Conservation (phyloP, 768 basidiomycete species). For the Auricularia cornea region DNA sequence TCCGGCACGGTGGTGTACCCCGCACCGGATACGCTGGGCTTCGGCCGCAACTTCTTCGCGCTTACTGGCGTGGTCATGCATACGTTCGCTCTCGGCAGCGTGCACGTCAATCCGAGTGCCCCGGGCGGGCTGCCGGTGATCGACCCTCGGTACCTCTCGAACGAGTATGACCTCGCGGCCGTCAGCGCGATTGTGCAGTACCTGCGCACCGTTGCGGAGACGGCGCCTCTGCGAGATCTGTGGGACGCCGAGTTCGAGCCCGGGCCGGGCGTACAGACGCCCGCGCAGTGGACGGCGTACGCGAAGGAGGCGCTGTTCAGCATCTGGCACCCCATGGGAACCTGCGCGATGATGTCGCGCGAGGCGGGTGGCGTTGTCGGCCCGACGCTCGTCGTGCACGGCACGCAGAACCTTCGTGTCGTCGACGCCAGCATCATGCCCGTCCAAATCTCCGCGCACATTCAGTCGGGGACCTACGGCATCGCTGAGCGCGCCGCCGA, state of each 20-base stretch:
- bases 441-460: conserved; percentile 36
- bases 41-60: too few relatives aligned
- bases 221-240: conserved; percentile 39
- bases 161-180: conserved; percentile 30
- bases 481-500: conserved; percentile 41
- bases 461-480: conserved; percentile 26
- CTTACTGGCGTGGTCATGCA: neutral
- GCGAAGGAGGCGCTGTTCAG: conserved; percentile 6
- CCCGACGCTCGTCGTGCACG: conserved; percentile 31
- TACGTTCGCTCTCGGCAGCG: neutral
- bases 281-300: conserved; percentile 50
- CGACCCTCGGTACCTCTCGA: conserved; percentile 34
- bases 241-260: conserved; percentile 41
- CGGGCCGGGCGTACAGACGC: conserved; percentile 40
- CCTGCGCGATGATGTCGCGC: conserved; percentile 50
- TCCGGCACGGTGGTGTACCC: neutral
- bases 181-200: conserved; percentile 55
- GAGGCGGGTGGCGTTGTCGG: conserved; percentile 49
- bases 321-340: conserved; percentile 47
- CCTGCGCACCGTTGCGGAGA: conserved; percentile 43
- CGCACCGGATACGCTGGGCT: too few relatives aligned
- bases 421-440: conserved; percentile 15
- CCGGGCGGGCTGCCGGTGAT: conserved; percentile 30
- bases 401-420: conserved; percentile 13
- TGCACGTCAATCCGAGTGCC: conserved; percentile 25